Evolutionary conservation across 495 filamentous ascomycete genomes (phyloP), one percentile per base, ranked within the genome.

Genomic region (Aspergillus taichungensis): DNA sequence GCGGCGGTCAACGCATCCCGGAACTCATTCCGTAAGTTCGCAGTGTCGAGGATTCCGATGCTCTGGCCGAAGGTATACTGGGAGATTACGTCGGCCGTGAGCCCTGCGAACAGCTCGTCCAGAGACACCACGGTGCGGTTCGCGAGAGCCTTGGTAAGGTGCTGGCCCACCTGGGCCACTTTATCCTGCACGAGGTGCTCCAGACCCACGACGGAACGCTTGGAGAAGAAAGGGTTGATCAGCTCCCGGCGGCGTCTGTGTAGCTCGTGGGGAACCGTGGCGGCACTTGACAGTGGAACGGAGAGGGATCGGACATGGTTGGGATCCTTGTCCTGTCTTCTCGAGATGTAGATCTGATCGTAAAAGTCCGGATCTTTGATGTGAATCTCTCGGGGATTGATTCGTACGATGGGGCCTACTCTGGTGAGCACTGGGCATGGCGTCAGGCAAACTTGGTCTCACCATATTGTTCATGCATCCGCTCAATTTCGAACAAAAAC

Each of bases 171-270:
- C 12, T 64, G 57, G 13, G 66, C 54, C 0, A 76, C 54, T n/a
- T 67, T 57, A 0, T 66, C 63, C 18, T 69, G 56, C 6, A 82
- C 68, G 3, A 67, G 48, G 3, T 68, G 68, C 33, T 75, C 66
- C 2, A 79, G 45, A 9, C 47, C 52, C 0, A 41, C 31, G 8
- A 79, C 57, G 13, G 67, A 62, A 8, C 53, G 55, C 35, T 69
- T 78, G 8, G 74, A 78, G 62, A 81, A 79, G 56, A 73, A 75
- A n/a, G 60, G 65, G 34, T 54, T 70, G 10, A 77, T 27, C 1
- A 69, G 62, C 8, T 42, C 54, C 14, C 75, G 73, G n/a, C 76
- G 67, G 6, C 59, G 42, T 4, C 64, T 60, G 52, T 80, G 76
- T 18, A 68, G 58, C n/a, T 74, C 64, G 43, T 72, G 66, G 31